These are phyloP conservation scores for Albatrellus ellisii DNA, from an alignment of 768 basidiomycete genomes.

Conservation along the genomic window DNA sequence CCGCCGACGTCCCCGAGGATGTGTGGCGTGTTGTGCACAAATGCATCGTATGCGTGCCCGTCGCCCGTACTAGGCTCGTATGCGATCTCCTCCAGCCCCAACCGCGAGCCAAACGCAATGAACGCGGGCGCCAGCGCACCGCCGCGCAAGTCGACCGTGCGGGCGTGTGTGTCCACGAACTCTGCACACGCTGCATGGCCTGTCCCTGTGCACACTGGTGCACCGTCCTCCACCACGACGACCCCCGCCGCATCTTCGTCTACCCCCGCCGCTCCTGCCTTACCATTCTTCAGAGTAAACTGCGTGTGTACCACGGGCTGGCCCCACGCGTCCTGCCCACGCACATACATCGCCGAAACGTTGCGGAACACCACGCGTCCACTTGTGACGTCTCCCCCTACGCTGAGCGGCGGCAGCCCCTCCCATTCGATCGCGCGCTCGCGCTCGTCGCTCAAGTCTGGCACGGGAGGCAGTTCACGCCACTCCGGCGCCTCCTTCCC, in stretches of 20 bases:
- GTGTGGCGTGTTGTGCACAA: conserved; percentile 26
- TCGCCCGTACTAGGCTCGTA: conserved; percentile 48
- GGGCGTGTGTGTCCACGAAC: conserved; percentile 2
- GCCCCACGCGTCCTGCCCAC: conserved; percentile 8
- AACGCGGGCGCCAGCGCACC: conserved; percentile 52
- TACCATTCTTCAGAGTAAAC: neutral
- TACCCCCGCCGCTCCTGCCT: conserved; percentile 30
- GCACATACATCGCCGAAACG: conserved; percentile 28
- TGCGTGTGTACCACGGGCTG: conserved; percentile 4
- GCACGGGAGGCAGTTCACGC: conserved; percentile 27
- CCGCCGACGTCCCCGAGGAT: conserved; percentile 29
- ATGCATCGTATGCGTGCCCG: conserved; percentile 38
- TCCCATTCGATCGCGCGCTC: conserved; percentile 41
- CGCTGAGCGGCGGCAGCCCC: conserved; percentile 56
- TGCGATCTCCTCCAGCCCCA: conserved; percentile 56
- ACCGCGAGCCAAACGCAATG: conserved; percentile 43
- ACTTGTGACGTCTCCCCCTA: conserved; percentile 19
- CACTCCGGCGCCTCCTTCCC: conserved; percentile 14
- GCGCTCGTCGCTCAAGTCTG: conserved; percentile 51
- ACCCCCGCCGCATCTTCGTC: conserved; percentile 30
- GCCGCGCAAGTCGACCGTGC: conserved; percentile 42
- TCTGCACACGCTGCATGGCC: conserved; percentile 12
- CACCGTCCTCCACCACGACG: conserved; percentile 41
- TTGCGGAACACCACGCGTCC: conserved; percentile 37
- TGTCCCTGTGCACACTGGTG: conserved; percentile 32